These are phyloP conservation scores for Rhizophora mangle DNA, from an alignment of 345 rosid species.

Conservation along the genomic window DNA sequence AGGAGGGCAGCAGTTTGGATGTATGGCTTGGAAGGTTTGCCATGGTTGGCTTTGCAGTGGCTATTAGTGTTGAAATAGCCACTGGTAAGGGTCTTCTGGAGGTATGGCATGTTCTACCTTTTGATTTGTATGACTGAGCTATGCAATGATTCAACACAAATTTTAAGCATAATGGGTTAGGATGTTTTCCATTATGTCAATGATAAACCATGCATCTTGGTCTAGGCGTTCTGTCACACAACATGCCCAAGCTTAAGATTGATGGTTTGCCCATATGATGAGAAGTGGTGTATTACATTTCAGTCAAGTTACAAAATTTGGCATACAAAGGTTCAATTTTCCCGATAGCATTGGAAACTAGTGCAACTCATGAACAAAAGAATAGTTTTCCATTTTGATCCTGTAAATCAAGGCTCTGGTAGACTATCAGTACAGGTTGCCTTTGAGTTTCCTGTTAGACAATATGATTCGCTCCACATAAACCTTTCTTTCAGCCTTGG, in stretches of 20 bases:
- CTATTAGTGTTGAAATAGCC: conserved; percentile 61
- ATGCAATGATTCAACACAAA: neutral
- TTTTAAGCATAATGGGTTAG: neutral
- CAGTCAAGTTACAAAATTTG: neutral
- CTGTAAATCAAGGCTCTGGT: neutral
- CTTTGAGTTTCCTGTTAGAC: neutral
- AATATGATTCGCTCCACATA: too few relatives aligned
- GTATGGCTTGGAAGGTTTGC: conserved; percentile 84
- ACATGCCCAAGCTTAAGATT: neutral
- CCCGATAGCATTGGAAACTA: neutral
- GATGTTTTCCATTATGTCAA: neutral
- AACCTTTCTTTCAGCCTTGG: neutral
- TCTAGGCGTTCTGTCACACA: neutral
- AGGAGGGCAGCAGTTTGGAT: conserved; percentile 55
- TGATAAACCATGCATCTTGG: neutral
- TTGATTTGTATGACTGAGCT: neutral
- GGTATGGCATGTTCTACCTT: conserved; percentile 36
- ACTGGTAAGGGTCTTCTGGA: conserved; percentile 90
- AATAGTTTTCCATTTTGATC: neutral
- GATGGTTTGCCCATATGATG: neutral
- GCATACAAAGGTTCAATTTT: neutral
- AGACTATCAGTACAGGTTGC: too few relatives aligned
- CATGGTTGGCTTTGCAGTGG: conserved; percentile 86
- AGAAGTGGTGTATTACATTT: neutral
- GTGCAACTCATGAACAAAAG: too few relatives aligned